phyloP scores from a whole-genome alignment of 1,284 basidiomycete genomes.

The Gastroboletus turbinatus region DNA sequence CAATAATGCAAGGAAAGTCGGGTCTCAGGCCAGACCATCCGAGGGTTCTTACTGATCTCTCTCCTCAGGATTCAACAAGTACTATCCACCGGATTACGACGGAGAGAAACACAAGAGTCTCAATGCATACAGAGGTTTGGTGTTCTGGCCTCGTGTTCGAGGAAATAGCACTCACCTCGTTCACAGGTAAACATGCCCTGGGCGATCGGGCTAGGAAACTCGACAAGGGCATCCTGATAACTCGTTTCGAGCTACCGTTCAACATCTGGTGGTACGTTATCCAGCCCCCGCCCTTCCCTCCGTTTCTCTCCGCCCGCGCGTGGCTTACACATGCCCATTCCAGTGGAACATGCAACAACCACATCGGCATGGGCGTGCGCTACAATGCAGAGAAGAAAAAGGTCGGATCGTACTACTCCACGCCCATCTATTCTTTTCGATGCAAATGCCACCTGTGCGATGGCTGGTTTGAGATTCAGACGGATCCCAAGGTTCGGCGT shows the following conservation, averaged over 20 bases:
- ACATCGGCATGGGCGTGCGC: conserved; percentile 95
- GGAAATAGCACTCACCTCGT: conserved; percentile 21
- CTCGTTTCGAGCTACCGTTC: conserved; percentile 93
- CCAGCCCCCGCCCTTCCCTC: too few species aligned
- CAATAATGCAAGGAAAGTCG: conserved; percentile 38
- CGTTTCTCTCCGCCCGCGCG: background rate
- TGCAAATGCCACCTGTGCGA: conserved; percentile 97
- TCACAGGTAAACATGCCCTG: conserved; percentile 87
- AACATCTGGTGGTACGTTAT: conserved; percentile 91
- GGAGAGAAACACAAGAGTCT: conserved; percentile 77
- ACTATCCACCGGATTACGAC: conserved; percentile 94
- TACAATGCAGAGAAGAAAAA: conserved; percentile 99
- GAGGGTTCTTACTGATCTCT: conserved; percentile 15
- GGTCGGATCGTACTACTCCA: conserved; percentile 92
- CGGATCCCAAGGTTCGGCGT: conserved; percentile 83
- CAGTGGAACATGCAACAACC: conserved; percentile 87
- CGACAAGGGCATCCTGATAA: conserved; percentile 91
- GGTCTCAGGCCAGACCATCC: background rate
- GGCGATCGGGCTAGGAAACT: conserved; percentile 91
- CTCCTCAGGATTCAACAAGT: conserved; percentile 77
- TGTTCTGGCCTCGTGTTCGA: background rate
- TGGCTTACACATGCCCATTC: background rate
- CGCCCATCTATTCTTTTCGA: conserved; percentile 90
- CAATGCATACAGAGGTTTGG: conserved; percentile 73
- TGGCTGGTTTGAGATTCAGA: conserved; percentile 95